These are phyloP conservation scores for Neonectria ditissima DNA, from an alignment of 2,329 filamentous ascomycete genomes.

Conservation along the genomic window DNA sequence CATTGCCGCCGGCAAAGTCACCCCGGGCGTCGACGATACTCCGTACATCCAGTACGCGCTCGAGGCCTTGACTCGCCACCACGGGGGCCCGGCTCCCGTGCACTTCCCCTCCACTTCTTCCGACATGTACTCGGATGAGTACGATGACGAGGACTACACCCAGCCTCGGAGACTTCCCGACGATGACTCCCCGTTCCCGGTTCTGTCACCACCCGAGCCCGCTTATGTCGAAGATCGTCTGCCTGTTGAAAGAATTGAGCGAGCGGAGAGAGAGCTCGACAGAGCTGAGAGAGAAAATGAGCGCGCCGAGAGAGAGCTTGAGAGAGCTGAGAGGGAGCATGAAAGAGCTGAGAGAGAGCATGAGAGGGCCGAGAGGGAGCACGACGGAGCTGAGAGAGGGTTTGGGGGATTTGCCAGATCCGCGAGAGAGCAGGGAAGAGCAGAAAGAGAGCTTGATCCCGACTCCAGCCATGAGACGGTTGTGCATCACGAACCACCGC, in stretches of 20 bases:
- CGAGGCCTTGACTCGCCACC: conserved; percentile 83
- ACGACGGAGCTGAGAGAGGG: not conserved
- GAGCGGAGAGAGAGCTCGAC: conserved; percentile 10
- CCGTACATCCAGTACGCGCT: conserved; percentile 92
- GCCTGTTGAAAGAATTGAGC: conserved; percentile 31
- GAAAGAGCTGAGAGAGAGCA: conserved; percentile 1
- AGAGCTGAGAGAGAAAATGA: conserved; percentile 3
- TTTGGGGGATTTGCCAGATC: not conserved
- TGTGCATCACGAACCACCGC: conserved; percentile 33
- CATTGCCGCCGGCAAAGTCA: conserved; percentile 66
- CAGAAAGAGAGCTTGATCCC: conserved; percentile 26
- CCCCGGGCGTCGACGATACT: conserved; percentile 84
- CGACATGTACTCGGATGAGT: conserved; percentile 44
- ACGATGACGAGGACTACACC: conserved; percentile 43
- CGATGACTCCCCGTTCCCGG: conserved; percentile 35
- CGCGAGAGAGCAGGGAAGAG: not conserved
- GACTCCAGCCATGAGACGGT: conserved; percentile 37
- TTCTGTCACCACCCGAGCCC: conserved; percentile 40
- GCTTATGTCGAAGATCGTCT: conserved; percentile 46
- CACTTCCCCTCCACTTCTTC: conserved; percentile 59
- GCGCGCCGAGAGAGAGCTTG: not conserved
- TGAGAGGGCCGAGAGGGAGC: conserved; percentile 1
- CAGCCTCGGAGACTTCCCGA: conserved; percentile 35
- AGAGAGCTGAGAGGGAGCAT: conserved; percentile 3
- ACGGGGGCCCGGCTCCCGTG: conserved; percentile 68